Evolutionary conservation across 306 rosid genomes (phyloP), one percentile per base, ranked within the genome.

Genomic region (Malus fusca): DNA sequence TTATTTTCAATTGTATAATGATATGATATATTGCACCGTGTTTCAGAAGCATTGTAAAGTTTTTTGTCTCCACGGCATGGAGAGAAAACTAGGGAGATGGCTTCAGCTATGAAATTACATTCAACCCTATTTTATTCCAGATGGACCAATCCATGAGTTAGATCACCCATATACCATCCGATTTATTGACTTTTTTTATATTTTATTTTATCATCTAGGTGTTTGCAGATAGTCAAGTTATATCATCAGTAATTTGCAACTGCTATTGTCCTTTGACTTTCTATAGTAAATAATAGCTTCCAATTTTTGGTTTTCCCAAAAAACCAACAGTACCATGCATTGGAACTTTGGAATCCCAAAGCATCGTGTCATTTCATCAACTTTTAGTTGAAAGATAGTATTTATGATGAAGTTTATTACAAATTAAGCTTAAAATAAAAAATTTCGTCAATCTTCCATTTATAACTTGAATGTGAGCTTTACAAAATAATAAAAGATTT

Each of bases 141-240:
- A 18, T 53, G 52, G 37, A 60, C 85, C 88, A 84, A 86, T 81
- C 11, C 48, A 7, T 19, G 52, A 81, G 83, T 86, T 90, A 86
- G 95, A 86, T 86, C 72, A 83, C 84, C 95, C 83, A 79, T 61
- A 86, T 26, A 51, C 68, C 63, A 69, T 76, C 73, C 0, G 67
- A 82, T 72, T 35, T 13, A 42, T 86, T 88, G 90, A 88, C 88
- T 31, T 0, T 31, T 31, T 4, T 31, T n/a, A n/a, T n/a, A n/a
- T 0, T 28, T 28, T 28, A 28, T 33, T 12, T n/a, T 33, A 8
- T 51, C 35, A 73, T 63, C 31, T 37, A 75, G 18, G 30, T 10
- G 10, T 10, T 40, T 26, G n/a, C 11, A 35, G 33, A 7, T 25
- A 52, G 83, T 83, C 85, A 82, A 80, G 11, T 11, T 73, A 21